Base-by-base conservation (phyloP, 2,329 filamentous ascomycete species). In the Penicillium frequentans region DNA sequence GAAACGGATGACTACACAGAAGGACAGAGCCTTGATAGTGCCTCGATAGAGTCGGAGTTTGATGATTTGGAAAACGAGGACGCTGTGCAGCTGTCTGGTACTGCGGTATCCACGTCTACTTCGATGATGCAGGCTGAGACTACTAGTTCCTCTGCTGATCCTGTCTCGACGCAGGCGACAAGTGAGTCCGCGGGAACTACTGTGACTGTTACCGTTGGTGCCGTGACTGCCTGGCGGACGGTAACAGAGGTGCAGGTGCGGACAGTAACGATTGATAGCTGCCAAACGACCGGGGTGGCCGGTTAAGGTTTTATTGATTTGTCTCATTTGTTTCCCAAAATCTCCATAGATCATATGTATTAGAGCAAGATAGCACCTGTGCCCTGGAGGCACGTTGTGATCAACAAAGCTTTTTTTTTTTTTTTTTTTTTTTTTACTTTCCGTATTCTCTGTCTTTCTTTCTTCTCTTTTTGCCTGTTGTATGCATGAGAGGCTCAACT, bases 11-110 rank as follows among this genome's bases (percentile, higher is more conserved):
- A 57, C 13, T 77, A 73, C 63, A 62, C 60, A 19, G 43, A 64
- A 13, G 70, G 64, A 16, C 76, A 79, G 57, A 64, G 72, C 44
- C 60, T 77, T 33, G 70, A 76, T 55, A 66, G 63, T 16, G 76
- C 76, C 19, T 72, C 77, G 2, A 73, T 78, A 33, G 68, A 73
- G 13, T 66, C 68, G 19, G 70, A 78, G 56, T 68, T 79, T 49
- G 61, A 64, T n/a, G 64, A 75, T 24, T 63, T 78, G 11, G 45
- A 39, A 7, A 52, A 26, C 33, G 29, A 55, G 21, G 24, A 54
- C 31, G 14, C 39, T 35, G 27, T 23, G 13, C 26, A 51, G 47
- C 46, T 49, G 24, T 19, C 50, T 46, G 43, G 49, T 27, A 42
- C 58, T 54, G 39, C 60, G 47, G 49, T 26, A 11, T 14, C 56